Evolutionary conservation across 1,139 yeast species (phyloP), one percentile per base, ranked within the genome.

Genomic region (Groenewaldozyma auringiensis): DNA sequence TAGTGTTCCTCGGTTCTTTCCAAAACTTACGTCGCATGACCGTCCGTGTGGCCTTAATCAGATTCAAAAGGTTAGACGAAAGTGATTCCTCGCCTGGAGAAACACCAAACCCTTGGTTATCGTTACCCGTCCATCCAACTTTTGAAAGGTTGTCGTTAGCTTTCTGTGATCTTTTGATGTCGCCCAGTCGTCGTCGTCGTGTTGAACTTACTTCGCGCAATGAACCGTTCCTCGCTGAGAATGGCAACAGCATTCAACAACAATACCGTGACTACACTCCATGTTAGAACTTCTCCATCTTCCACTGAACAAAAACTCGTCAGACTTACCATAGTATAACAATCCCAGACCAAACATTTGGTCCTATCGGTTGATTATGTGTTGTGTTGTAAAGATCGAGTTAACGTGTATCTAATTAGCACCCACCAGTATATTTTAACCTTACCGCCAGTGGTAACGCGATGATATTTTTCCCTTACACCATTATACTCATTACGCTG

Each of bases 201-300:
- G n/a, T n/a, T n/a, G n/a, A 45, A 68, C 79, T 59, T 68, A 75
- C 81, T 79, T 62, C 95, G 68, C 53, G 82, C 81, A 47, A 86
- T 69, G 60, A 86, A 86, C 50, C 95, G 69, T 61, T 86, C 94
- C 58, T 86, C 95, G 56, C 84, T 82, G 42, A 86, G 70, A 38
- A 86, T 83, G 1, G 95, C 94, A 25, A 85, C 75, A 0, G 92
- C 79, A 62, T 86, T 86, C 45, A 84, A 75, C 48, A 83, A 66
- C 49, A 86, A 70, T 34, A 85, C 70, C 45, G 79, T 83, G 61
- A 58, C 63, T 50, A 37, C 29, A 40, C 34, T 41, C 54, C 37
- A n/a, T n/a, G n/a, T n/a, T n/a, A n/a, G n/a, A n/a, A n/a, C n/a
- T n/a, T n/a, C n/a, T n/a, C n/a, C 27, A 22, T 14, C 21, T 17